Evolutionary conservation across 2,329 filamentous ascomycete genomes (phyloP).

Genomic region (Cytospora leucostoma): DNA sequence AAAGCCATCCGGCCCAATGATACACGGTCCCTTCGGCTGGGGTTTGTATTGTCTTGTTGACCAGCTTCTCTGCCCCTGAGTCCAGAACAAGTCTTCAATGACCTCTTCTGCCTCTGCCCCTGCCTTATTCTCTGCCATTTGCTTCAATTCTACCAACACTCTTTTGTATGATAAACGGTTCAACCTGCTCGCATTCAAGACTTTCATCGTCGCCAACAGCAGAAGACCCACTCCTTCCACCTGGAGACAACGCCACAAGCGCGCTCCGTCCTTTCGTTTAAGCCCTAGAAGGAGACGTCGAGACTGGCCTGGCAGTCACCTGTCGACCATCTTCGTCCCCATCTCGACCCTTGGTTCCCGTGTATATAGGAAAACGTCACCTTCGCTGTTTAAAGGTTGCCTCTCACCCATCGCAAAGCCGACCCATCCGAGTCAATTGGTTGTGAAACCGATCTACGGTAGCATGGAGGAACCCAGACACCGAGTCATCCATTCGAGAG

Average conservation of each 20-base stretch:
- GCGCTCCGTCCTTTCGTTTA: conserved; percentile 42
- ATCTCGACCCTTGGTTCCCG: not conserved
- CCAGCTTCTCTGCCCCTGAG: conserved; percentile 22
- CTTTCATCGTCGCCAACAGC: conserved; percentile 44
- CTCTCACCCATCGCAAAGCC: not conserved
- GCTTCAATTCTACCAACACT: conserved; percentile 47
- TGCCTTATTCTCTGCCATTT: conserved; percentile 36
- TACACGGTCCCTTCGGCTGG: conserved; percentile 12
- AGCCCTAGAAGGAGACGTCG: conserved; percentile 34
- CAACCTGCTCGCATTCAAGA: conserved; percentile 42
- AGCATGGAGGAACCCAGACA: conserved; percentile 33
- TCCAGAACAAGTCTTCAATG: conserved; percentile 35
- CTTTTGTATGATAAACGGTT: conserved; percentile 48
- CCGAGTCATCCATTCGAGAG: conserved; percentile 21
- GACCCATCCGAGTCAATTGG: conserved; percentile 16
- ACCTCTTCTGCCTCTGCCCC: conserved; percentile 36
- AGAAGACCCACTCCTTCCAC: conserved; percentile 40
- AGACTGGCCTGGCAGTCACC: conserved; percentile 29
- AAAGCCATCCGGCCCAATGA: conserved; percentile 14
- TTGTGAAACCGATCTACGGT: conserved; percentile 26
- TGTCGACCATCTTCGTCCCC: conserved; percentile 28
- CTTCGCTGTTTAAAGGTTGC: not conserved
- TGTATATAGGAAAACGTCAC: not conserved
- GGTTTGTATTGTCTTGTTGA: conserved; percentile 15
- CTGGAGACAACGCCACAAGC: conserved; percentile 40